Evolutionary conservation across 306 rosid genomes (phyloP), one percentile per base, ranked within the genome.

Genomic region (Casuarina cunninghamiana): DNA sequence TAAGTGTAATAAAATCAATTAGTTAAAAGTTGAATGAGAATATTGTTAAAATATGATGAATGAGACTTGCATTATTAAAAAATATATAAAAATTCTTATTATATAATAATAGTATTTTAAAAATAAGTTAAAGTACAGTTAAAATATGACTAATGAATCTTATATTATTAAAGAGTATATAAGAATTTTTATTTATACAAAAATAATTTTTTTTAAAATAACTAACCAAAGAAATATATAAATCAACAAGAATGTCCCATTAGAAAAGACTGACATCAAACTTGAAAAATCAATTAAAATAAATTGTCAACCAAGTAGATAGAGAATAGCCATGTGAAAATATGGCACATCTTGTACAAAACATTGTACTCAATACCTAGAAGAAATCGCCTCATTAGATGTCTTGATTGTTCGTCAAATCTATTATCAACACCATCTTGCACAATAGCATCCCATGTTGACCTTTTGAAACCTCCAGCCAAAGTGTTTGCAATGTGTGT

Each of bases 321-420:
- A 42, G 35, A 82, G n/a, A 63, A 68, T 61, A 79, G 54, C 70
- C 37, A 9, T 38, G 60, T 43, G 17, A 39, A 63, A 73, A 66
- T 51, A 60, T 50, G 63, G 71, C 1, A 43, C 65, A 69, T 62
- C 77, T 21, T 41, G 71, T 45, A 39, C 53, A 19, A 71, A 32
- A 87, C 67, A 51, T 75, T 72, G 66, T 10, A 76, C 73, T 87
- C 85, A 92, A 57, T 78, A 73, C 84, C 82, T 83, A 53, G 88
- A 77, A 51, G 96, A 77, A 37, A 68, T 62, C 50, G 81, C 53
- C 97, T 93, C 74, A 63, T 73, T 32, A 93, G 80, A n/a, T 79
- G 73, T 89, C 79, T 83, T 54, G 81, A 84, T 50, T 11, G 73
- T 62, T 79, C 84, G 76, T 76, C 90, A 49, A 19, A 77, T 80